phyloP scores from a whole-genome alignment of 108 stramenopile genomes.

The Stephanodiscus triporus region DNA sequence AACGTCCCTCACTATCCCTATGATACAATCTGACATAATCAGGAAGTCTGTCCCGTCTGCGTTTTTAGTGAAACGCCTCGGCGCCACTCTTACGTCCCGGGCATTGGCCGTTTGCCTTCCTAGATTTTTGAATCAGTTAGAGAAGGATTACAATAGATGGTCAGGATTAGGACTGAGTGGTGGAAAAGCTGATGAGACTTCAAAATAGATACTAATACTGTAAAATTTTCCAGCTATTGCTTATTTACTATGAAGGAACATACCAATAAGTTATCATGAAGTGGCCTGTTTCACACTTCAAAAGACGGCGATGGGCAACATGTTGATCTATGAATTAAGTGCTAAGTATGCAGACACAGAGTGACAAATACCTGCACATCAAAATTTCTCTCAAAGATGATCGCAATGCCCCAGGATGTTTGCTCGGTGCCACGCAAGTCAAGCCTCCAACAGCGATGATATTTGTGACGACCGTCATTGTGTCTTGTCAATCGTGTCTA shows the following conservation, averaged over 20 bases:
- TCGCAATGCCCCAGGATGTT: no score
- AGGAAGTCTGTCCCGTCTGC: slow-evolving; percentile 42
- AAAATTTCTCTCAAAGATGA: no score
- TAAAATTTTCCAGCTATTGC: not conserved
- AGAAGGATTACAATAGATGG: slow-evolving; percentile 51
- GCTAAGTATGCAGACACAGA: no score
- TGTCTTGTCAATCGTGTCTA: no score
- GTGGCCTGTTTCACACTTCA: not conserved
- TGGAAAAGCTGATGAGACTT: not conserved
- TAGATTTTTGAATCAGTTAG: slow-evolving; percentile 47
- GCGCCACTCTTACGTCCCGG: slow-evolving; percentile 45
- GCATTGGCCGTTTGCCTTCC: slow-evolving; percentile 52
- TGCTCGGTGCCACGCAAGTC: no score
- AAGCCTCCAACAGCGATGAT: no score
- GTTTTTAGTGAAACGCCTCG: slow-evolving; percentile 50
- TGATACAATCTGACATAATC: slow-evolving; percentile 36
- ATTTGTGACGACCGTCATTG: no score
- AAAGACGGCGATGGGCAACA: no score
- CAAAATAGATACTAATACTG: not conserved
- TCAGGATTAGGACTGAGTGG: slow-evolving; percentile 17
- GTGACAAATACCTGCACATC: no score
- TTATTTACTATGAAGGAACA: not conserved
- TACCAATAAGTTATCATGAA: not conserved
- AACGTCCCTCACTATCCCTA: slow-evolving; percentile 49
- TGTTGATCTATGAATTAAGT: no score